A percentile compares a stretch with the other conserved stretches of the same genome.
phyloP scores from a whole-genome alignment of 2,329 filamentous ascomycete genomes.

The Alternaria arborescens region DNA sequence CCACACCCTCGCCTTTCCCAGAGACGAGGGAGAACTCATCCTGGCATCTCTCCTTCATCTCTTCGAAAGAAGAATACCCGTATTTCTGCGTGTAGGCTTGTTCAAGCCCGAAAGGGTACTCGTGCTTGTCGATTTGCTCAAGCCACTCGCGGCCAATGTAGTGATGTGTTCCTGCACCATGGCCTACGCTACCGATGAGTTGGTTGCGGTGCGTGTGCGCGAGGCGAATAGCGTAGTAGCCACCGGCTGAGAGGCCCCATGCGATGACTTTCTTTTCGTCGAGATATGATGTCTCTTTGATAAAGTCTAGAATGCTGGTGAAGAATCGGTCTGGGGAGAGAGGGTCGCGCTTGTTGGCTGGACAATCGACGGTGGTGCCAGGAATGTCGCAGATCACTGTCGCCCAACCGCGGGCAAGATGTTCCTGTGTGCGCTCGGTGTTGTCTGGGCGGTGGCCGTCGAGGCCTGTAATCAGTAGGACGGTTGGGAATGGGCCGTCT shows the following conservation, averaged over 20 bases:
- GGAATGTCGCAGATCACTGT: constrained; percentile 64
- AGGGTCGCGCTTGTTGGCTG: constrained; percentile 59
- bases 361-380: constrained; percentile 63
- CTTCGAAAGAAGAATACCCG: constrained; percentile 45
- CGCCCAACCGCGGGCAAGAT: constrained; percentile 58
- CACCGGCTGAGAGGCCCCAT: constrained; percentile 66
- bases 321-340: constrained; percentile 62
- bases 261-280: constrained; percentile 59
- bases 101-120: constrained; percentile 67
- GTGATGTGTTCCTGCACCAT: constrained; percentile 65
- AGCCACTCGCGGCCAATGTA: constrained; percentile 67
- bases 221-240: constrained; percentile 65
- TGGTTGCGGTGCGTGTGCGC: constrained; percentile 64
- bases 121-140: constrained; percentile 60
- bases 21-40: constrained; percentile 62
- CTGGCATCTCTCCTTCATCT: constrained; percentile 58
- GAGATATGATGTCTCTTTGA: constrained; percentile 55
- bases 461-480: constrained; percentile 65
- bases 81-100: constrained; percentile 59
- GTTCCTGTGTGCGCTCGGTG: constrained; percentile 56
- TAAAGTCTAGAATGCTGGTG: constrained; percentile 62
- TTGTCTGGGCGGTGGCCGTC: constrained; percentile 66
- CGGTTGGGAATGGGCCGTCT: constrained; percentile 56
- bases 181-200: constrained; percentile 60
- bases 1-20: constrained; percentile 60